phyloP scores from a whole-genome alignment of 371 early-diverging fungal species.

The Mitosporidium daphniae region DNA sequence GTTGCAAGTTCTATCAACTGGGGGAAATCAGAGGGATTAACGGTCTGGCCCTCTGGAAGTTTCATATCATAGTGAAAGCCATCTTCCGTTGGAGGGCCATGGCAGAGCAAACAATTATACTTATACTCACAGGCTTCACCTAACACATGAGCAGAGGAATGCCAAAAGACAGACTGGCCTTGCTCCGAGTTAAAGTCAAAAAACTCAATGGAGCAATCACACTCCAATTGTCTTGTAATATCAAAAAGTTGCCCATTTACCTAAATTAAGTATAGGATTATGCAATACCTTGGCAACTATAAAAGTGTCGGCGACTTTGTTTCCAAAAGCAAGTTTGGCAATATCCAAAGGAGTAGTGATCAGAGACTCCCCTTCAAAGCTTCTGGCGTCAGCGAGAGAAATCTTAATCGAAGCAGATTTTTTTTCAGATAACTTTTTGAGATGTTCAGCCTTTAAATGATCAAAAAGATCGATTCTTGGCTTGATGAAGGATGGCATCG shows the following conservation, averaged over 20 bases:
- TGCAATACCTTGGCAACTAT: conserved; percentile 83
- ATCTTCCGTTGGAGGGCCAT: conserved; percentile 87
- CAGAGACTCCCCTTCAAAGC: conserved; percentile 48
- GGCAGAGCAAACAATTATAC: conserved; percentile 74
- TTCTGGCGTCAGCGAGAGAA: conserved; percentile 49
- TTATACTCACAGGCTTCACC: conserved; percentile 88
- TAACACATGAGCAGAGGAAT: conserved; percentile 93
- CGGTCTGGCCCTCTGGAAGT: conserved; percentile 23
- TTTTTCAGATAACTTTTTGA: too few relatives aligned
- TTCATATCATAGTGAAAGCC: conserved; percentile 98
- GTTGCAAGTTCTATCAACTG: conserved; percentile 39
- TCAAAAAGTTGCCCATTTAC: conserved; percentile 64
- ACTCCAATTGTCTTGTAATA: conserved; percentile 44
- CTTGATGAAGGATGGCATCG: too few relatives aligned
- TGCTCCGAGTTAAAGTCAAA: conserved; percentile 76
- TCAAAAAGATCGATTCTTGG: too few relatives aligned
- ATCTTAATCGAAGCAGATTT: conserved; percentile 34
- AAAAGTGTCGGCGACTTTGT: conserved; percentile 47
- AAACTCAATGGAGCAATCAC: conserved; percentile 38
- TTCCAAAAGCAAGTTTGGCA: conserved; percentile 40
- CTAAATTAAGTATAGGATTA: conserved; percentile 2
- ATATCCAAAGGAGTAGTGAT: conserved; percentile 82
- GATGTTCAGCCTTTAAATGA: too few relatives aligned
- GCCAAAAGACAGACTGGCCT: conserved; percentile 77
- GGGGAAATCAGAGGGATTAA: conserved; percentile 38